A percentile compares a stretch with the other conserved stretches of the same genome.
Evolutionary conservation across 139 green algal genomes (phyloP).

Genomic region (Micromonas commoda): DNA sequence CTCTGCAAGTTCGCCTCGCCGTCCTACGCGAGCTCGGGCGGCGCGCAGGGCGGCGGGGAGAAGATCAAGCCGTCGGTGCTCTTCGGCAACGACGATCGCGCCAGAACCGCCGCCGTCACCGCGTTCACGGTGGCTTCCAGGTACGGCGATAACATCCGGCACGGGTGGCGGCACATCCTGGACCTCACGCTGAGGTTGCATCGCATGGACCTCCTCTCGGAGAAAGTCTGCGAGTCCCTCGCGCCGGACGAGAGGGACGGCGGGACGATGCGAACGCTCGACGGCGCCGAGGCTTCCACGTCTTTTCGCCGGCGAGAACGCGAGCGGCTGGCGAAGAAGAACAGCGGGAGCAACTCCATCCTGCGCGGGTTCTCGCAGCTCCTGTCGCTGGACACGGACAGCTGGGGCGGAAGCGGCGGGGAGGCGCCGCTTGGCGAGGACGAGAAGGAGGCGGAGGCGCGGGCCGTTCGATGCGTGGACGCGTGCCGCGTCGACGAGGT

Average conservation of each 20-base stretch:
- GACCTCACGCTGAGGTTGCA: slow-evolving; percentile 76
- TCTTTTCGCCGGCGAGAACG: too few relatives aligned
- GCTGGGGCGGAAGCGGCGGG: slow-evolving; percentile 25
- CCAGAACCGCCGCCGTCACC: slow-evolving; percentile 57
- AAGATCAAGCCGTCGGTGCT: slow-evolving; percentile 44
- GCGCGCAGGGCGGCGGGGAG: too few relatives aligned
- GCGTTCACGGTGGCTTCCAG: slow-evolving; percentile 69
- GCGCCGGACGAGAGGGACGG: not conserved
- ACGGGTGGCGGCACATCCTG: slow-evolving; percentile 77
- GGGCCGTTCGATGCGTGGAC: slow-evolving; percentile 43
- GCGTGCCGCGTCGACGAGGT: slow-evolving; percentile 75
- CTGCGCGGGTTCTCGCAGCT: slow-evolving; percentile 43
- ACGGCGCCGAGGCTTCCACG: not conserved
- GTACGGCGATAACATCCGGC: slow-evolving; percentile 72
- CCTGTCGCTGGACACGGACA: slow-evolving; percentile 35
- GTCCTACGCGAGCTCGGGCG: not conserved
- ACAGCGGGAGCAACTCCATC: slow-evolving; percentile 38
- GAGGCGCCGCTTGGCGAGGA: slow-evolving; percentile 34
- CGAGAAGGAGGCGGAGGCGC: slow-evolving; percentile 39
- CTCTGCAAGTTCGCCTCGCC: slow-evolving; percentile 38
- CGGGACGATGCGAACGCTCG: slow-evolving; percentile 15
- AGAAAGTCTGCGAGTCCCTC: not conserved
- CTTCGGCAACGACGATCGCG: slow-evolving; percentile 66
- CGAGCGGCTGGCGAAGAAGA: slow-evolving; percentile 14
- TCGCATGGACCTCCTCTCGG: slow-evolving; percentile 64